These are phyloP conservation scores for Tripidium arundinaceum DNA, from an alignment of 202 grass and related monocot genomes.

Conservation along the genomic window DNA sequence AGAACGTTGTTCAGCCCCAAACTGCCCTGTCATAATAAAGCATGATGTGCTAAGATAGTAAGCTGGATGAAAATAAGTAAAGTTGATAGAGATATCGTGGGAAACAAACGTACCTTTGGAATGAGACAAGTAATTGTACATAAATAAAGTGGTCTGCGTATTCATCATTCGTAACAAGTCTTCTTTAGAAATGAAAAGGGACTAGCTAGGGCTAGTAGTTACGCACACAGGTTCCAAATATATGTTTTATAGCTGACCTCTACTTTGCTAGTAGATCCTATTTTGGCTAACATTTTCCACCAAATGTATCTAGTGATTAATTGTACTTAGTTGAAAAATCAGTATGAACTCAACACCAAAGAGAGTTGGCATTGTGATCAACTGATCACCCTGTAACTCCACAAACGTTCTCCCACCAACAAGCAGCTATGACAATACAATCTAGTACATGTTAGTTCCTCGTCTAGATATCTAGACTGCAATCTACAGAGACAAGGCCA, in stretches of 20 bases:
- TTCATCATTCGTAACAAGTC: neutral
- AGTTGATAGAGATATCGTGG: neutral
- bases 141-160: neutral
- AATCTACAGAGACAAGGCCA: conserved; percentile 6
- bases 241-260: neutral
- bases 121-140: too few species aligned
- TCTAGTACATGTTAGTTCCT: conserved; percentile 29
- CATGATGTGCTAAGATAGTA: neutral
- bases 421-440: neutral
- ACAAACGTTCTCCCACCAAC: neutral
- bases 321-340: neutral
- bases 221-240: neutral
- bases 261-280: neutral
- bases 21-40: neutral
- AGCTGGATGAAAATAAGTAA: neutral
- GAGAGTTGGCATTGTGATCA: neutral
- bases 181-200: neutral
- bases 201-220: neutral
- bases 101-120: too few species aligned
- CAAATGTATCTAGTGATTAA: neutral
- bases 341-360: neutral
- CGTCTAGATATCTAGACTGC: neutral
- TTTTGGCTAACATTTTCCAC: neutral
- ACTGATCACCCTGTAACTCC: neutral
- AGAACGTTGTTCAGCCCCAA: neutral